Evolutionary conservation across 495 filamentous ascomycete species (phyloP).

Genomic region (Letharia lupina): DNA sequence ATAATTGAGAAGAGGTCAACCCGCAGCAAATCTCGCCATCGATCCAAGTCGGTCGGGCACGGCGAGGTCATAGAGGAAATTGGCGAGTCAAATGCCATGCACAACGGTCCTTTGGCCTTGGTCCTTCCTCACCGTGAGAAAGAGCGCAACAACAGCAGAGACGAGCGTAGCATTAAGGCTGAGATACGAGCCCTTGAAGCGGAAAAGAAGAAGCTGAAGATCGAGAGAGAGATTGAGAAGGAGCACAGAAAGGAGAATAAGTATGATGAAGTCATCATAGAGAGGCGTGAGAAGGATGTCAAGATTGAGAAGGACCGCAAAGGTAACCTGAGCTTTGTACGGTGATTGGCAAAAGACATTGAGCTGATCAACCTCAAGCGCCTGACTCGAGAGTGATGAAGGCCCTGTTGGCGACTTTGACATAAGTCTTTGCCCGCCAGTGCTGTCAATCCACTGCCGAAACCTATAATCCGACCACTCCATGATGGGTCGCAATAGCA

Average conservation of each 20-base stretch:
- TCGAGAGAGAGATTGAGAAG: constrained; percentile 32
- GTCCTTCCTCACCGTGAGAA: constrained; percentile 34
- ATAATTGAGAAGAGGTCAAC: constrained; percentile 18
- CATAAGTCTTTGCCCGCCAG: constrained; percentile 32
- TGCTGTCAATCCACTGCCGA: constrained; percentile 2
- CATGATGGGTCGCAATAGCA: not conserved
- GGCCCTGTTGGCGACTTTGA: constrained; percentile 71
- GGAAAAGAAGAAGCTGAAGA: constrained; percentile 36
- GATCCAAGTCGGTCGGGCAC: constrained; percentile 30
- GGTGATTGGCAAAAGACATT: constrained; percentile 20
- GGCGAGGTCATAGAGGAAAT: constrained; percentile 34
- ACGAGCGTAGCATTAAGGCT: constrained; percentile 48
- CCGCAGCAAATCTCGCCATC: constrained; percentile 28
- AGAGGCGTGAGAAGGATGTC: constrained; percentile 42
- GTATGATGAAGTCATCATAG: constrained; percentile 44
- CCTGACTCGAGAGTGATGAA: constrained; percentile 57
- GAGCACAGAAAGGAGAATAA: constrained; percentile 45
- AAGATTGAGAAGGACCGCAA: constrained; percentile 73
- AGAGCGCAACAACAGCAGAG: constrained; percentile 32
- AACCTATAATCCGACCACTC: not conserved
- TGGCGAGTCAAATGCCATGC: constrained; percentile 42
- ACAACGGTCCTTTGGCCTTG: constrained; percentile 46
- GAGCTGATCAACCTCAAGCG: constrained; percentile 31
- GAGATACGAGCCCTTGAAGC: constrained; percentile 51
- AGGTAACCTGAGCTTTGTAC: constrained; percentile 69